A percentile compares a stretch with the other conserved stretches of the same genome.
Evolutionary conservation across 2,329 filamentous ascomycete species (phyloP).

Genomic region (Ceratocystis destructans): DNA sequence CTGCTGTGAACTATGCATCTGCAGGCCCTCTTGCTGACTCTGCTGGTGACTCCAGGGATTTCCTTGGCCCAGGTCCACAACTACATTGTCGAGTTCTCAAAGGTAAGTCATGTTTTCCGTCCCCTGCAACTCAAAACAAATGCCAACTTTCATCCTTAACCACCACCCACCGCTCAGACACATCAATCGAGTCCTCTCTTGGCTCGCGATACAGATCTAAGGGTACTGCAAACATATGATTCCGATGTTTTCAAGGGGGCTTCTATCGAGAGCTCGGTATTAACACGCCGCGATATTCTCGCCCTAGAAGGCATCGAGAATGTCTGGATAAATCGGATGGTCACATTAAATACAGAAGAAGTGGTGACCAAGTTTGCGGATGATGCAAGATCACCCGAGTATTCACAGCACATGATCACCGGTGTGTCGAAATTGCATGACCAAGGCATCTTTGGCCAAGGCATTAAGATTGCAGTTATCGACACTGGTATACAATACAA

Average conservation of each 20-base stretch:
- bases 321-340: constrained; percentile 35
- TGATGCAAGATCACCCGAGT: constrained; percentile 22
- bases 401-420: constrained; percentile 30
- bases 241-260: constrained; percentile 39
- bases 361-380: constrained; percentile 8
- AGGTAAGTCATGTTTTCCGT: neutral
- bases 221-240: constrained; percentile 23
- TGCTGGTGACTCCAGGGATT: neutral
- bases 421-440: constrained; percentile 30
- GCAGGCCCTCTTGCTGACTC: neutral
- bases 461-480: constrained; percentile 29
- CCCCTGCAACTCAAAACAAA: neutral
- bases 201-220: neutral
- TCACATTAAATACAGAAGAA: constrained; percentile 23
- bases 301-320: constrained; percentile 29
- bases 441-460: constrained; percentile 29
- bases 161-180: neutral
- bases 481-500: constrained; percentile 32
- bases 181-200: neutral
- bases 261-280: constrained; percentile 38
- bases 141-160: neutral
- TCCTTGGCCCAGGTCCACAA: neutral
- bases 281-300: constrained; percentile 31
- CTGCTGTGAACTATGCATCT: constrained; percentile 1
- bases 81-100: constrained; percentile 14